Conservation (phyloP, 2,329 filamentous ascomycete species). For the Geosmithia putterillii region DNA sequence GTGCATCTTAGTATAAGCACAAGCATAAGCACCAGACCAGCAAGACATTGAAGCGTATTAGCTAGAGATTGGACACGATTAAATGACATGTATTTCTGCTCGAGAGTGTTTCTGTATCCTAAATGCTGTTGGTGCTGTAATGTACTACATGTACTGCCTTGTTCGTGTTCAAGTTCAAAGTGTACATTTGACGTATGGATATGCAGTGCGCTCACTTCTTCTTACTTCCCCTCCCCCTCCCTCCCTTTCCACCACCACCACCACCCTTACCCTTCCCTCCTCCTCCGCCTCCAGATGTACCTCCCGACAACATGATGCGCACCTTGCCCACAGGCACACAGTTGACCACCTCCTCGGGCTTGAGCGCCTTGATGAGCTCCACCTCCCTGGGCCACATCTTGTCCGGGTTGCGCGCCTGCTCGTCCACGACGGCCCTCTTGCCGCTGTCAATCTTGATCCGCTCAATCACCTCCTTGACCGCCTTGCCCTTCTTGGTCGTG, state of each 20-base stretch:
- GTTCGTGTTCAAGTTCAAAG: background rate
- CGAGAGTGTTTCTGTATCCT: no score
- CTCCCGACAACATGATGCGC: conserved; percentile 62
- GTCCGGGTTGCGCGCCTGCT: conserved; percentile 50
- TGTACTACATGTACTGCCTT: no score
- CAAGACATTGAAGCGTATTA: no score
- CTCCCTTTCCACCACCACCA: conserved; percentile 15
- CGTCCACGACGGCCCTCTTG: conserved; percentile 48
- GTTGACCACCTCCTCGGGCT: conserved; percentile 72
- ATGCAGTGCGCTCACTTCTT: conserved; percentile 7
- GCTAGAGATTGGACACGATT: no score
- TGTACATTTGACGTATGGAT: background rate
- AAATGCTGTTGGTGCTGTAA: no score
- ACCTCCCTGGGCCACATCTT: conserved; percentile 75
- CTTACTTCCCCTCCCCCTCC: conserved; percentile 14
- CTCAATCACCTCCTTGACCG: conserved; percentile 78
- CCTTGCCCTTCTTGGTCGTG: conserved; percentile 83
- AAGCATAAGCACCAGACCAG: no score
- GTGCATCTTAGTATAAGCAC: no score
- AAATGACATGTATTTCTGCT: no score
- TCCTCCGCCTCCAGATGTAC: conserved; percentile 27
- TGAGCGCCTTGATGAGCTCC: conserved; percentile 72
- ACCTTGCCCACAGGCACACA: conserved; percentile 70
- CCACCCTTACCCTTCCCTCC: conserved; percentile 26
- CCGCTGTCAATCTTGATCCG: conserved; percentile 59